phyloP scores from a whole-genome alignment of 805 yeast species.

The Barnettozyma sp. region DNA sequence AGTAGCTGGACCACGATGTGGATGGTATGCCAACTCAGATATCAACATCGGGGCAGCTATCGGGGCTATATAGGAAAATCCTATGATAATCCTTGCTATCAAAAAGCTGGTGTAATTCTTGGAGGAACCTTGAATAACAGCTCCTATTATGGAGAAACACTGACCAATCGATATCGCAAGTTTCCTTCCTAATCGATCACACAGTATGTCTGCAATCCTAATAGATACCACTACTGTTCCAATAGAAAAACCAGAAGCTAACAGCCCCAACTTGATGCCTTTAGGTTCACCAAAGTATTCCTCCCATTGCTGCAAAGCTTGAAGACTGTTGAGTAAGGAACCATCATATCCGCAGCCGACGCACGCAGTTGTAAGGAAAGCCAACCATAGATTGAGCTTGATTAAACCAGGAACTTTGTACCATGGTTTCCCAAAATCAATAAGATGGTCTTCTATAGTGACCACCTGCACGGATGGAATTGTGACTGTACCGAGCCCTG shows the following conservation, averaged over 20 bases:
- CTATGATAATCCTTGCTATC: constrained; percentile 38
- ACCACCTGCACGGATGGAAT: too few species aligned
- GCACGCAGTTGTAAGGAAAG: constrained; percentile 39
- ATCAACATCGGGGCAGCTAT: constrained; percentile 45
- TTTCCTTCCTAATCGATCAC: neutral
- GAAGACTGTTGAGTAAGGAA: constrained; percentile 45
- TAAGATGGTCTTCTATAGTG: constrained; percentile 18
- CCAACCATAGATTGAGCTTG: constrained; percentile 31
- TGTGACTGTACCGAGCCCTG: too few species aligned
- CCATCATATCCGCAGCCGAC: constrained; percentile 45
- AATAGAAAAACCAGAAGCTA: constrained; percentile 7
- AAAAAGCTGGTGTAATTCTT: constrained; percentile 16
- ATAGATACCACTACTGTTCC: neutral
- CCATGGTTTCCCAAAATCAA: constrained; percentile 28
- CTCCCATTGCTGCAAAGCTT: constrained; percentile 37
- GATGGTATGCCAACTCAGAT: constrained; percentile 42
- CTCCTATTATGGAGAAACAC: constrained; percentile 22
- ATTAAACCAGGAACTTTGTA: constrained; percentile 32
- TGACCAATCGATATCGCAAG: neutral
- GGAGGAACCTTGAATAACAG: constrained; percentile 25
- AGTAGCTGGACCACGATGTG: constrained; percentile 36
- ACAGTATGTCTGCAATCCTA: neutral
- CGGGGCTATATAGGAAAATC: constrained; percentile 39
- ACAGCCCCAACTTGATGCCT: constrained; percentile 34
- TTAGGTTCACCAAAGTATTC: constrained; percentile 33